A percentile compares a stretch with the other conserved stretches of the same genome.
Conservation (phyloP, 805 yeast genomes). For the Wickerhamomyces mucosus region DNA sequence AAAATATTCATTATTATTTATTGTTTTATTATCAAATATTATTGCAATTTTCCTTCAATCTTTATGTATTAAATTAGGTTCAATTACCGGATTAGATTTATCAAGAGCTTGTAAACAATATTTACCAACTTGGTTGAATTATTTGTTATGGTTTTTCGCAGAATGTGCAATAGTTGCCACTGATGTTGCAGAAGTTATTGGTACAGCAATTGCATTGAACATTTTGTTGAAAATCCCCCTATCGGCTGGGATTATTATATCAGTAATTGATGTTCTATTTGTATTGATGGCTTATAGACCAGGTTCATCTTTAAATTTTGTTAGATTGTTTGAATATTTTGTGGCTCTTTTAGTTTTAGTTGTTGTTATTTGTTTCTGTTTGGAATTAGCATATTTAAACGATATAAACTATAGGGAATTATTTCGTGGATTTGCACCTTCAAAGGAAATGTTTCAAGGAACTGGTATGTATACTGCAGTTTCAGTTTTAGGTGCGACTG, state of each 20-base stretch:
- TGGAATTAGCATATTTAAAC: slow-evolving; percentile 55
- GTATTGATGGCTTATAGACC: slow-evolving; percentile 75
- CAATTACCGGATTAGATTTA: slow-evolving; percentile 82
- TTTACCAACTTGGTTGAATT: slow-evolving; percentile 58
- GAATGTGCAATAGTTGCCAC: slow-evolving; percentile 88
- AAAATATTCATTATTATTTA: slow-evolving; percentile 62
- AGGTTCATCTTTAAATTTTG: slow-evolving; percentile 62
- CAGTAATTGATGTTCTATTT: slow-evolving; percentile 71
- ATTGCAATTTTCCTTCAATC: slow-evolving; percentile 80
- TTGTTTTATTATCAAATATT: slow-evolving; percentile 66
- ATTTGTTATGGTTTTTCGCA: slow-evolving; percentile 61
- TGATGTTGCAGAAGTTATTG: slow-evolving; percentile 90
- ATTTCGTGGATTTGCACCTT: slow-evolving; percentile 63
- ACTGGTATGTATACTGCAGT: slow-evolving; percentile 65
- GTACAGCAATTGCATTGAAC: slow-evolving; percentile 81
- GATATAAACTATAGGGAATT: slow-evolving; percentile 34
- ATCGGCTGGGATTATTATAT: slow-evolving; percentile 66
- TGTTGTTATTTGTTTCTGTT: slow-evolving; percentile 72
- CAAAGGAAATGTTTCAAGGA: slow-evolving; percentile 38
- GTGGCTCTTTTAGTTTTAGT: slow-evolving; percentile 64
- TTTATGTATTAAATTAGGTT: slow-evolving; percentile 76
- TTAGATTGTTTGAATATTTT: slow-evolving; percentile 65
- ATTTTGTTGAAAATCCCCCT: slow-evolving; percentile 69
- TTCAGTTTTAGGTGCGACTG: slow-evolving; percentile 87
- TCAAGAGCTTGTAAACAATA: slow-evolving; percentile 75